Base-by-base conservation (phyloP, 768 basidiomycete species). In the Kwoniella botswanensis region DNA sequence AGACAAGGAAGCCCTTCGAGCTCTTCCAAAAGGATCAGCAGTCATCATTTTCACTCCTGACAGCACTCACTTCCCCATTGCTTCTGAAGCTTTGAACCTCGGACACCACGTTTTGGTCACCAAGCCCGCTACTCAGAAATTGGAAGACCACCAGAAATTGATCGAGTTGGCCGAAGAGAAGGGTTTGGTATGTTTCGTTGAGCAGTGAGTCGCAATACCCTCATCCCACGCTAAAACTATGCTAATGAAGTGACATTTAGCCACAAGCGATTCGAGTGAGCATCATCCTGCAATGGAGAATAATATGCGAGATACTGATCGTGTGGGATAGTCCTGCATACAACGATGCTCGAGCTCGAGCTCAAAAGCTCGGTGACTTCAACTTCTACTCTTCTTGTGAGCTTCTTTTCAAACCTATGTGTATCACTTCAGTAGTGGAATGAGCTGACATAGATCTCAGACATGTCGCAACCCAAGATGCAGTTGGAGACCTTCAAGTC, bases 401-500 rank as follows among this genome's bases (percentile, higher is more conserved):
- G 72, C 53, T n/a, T 46, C 13, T 41, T 46, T 11, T 46, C 6
- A 26, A 22, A 12, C 24, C 35, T 46, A 21, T 35, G 18, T 13
- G 7, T 26, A 18, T n/a, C 11, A 41, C 12, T 65, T 63, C 62
- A 29, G 10, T 63, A 11, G 21, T 65, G 12, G 43, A 17, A 44
- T 11, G 59, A 54, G 61, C 69, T 68, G 41, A 71, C 46, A 24
- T 41, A 1, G 13, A 7, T 58, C 0, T 35, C 35, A 75, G 74
- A 94, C 93, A 97, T 97, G 94, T 93, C 92, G 79, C 94, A 96
- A 83, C 94, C 94, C 54, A 97, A 97, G 85, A 90, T 89, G 77
- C 94, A 97, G 84, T 87, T 97, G 29, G 92, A 94, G 84, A 96
- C 94, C 0, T 97, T 96, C 89, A 89, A 90, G 67, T 92, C 92